Evolutionary conservation across 345 rosid genomes (phyloP).

Genomic region (Brassica incana): DNA sequence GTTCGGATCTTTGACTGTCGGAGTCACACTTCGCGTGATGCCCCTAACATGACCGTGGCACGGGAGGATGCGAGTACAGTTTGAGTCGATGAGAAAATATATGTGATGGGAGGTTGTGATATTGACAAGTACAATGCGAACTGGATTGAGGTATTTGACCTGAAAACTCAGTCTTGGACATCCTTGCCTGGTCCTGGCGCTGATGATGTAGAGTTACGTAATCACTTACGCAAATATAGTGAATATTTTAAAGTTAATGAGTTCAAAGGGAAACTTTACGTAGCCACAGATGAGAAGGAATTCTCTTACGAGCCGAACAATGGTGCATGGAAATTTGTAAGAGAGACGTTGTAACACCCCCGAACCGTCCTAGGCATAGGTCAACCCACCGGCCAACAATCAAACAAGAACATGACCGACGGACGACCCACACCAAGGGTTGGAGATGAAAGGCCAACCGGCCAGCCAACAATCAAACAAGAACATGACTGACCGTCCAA

Average conservation of each 20-base stretch:
- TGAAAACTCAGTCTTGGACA: neutral
- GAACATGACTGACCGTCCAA: too few species aligned
- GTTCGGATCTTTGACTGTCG: constrained; percentile 67
- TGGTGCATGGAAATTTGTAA: neutral
- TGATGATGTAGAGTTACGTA: neutral
- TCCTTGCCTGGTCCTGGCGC: neutral
- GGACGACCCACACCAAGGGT: too few species aligned
- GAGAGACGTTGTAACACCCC: neutral
- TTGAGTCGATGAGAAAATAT: neutral
- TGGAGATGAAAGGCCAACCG: too few species aligned
- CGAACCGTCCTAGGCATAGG: too few species aligned
- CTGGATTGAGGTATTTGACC: neutral
- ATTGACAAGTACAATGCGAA: neutral
- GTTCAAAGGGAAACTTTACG: neutral
- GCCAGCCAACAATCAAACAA: too few species aligned
- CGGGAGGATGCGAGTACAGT: neutral
- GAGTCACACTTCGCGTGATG: constrained; percentile 52
- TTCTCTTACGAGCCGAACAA: neutral
- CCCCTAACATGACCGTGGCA: constrained; percentile 51
- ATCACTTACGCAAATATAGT: neutral
- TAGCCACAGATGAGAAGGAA: neutral
- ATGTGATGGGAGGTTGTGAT: neutral
- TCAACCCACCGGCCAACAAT: too few species aligned
- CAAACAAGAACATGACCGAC: too few species aligned
- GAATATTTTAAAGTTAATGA: neutral